These are phyloP conservation scores for Hansfordia pulvinata DNA, from an alignment of 2,329 filamentous ascomycete species.

Conservation along the genomic window DNA sequence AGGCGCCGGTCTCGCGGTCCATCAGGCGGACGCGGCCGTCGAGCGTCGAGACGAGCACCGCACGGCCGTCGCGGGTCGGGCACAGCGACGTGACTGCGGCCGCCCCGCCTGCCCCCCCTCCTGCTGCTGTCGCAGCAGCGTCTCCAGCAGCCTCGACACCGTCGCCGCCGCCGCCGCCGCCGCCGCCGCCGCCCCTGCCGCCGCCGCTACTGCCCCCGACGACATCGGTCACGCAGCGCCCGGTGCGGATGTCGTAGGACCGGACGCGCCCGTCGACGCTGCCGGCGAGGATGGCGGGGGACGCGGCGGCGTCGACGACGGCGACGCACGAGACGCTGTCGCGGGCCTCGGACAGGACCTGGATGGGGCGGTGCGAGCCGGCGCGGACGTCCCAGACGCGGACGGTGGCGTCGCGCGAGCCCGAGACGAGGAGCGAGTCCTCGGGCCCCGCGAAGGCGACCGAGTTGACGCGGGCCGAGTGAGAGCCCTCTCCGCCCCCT, in stretches of 20 bases:
- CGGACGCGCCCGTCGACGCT: conserved; percentile 78
- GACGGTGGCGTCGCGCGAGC: conserved; percentile 63
- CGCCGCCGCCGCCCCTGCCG: too few relatives aligned
- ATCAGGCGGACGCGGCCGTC: conserved; percentile 70
- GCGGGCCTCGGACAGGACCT: conserved; percentile 58
- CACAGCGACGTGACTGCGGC: conserved; percentile 62
- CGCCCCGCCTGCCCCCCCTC: too few relatives aligned
- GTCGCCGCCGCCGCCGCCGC: too few relatives aligned
- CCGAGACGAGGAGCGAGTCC: conserved; percentile 59
- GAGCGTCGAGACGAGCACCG: conserved; percentile 59
- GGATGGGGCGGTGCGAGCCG: conserved; percentile 46
- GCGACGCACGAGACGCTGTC: conserved; percentile 48
- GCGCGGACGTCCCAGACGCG: conserved; percentile 60
- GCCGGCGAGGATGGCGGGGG: conserved; percentile 58
- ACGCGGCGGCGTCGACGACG: conserved; percentile 28
- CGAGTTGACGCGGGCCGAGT: conserved; percentile 62
- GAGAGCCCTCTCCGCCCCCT: conserved; percentile 45
- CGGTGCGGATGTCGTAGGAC: conserved; percentile 71
- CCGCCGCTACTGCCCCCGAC: too few relatives aligned
- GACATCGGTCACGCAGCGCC: conserved; percentile 56
- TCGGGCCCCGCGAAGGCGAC: conserved; percentile 67
- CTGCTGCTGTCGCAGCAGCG: too few relatives aligned
- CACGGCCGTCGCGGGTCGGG: conserved; percentile 58
- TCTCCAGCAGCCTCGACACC: too few relatives aligned
- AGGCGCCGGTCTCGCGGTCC: conserved; percentile 61